phyloP scores from a whole-genome alignment of 805 yeast species.

The Candida andamanensis region DNA sequence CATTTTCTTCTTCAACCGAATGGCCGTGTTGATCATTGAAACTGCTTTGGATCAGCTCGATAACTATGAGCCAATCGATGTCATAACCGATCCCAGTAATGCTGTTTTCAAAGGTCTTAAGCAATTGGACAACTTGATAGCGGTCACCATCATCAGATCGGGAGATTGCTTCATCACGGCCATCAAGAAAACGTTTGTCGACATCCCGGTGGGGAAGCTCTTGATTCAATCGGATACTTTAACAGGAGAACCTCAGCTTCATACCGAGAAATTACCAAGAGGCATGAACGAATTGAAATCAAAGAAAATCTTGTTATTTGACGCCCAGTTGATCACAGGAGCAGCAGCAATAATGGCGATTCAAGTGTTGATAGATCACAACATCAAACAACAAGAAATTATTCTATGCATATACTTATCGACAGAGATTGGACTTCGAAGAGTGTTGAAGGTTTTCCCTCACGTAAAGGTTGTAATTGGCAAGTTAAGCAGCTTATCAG shows the following conservation, averaged over 20 bases:
- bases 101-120: slow-evolving; percentile 34
- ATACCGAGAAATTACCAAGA: slow-evolving; percentile 68
- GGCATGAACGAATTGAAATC: slow-evolving; percentile 11
- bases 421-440: slow-evolving; percentile 71
- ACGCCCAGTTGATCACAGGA: slow-evolving; percentile 86
- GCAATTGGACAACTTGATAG: slow-evolving; percentile 50
- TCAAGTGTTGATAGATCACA: slow-evolving; percentile 80
- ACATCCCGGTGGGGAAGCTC: slow-evolving; percentile 73
- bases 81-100: slow-evolving; percentile 21
- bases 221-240: slow-evolving; percentile 80
- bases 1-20: slow-evolving; percentile 78
- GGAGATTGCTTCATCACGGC: slow-evolving; percentile 91
- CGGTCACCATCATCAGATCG: slow-evolving; percentile 78
- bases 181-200: slow-evolving; percentile 70
- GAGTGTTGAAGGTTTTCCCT: slow-evolving; percentile 73
- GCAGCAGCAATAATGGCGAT: slow-evolving; percentile 94
- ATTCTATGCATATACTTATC: slow-evolving; percentile 66
- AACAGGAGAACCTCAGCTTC: slow-evolving; percentile 94
- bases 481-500: slow-evolving; percentile 44
- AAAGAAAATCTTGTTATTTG: slow-evolving; percentile 61
- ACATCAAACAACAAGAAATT: slow-evolving; percentile 56
- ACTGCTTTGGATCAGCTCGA: slow-evolving; percentile 57
- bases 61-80: slow-evolving; percentile 27
- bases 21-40: slow-evolving; percentile 67
- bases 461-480: slow-evolving; percentile 67